Base-by-base conservation (phyloP, 805 yeast genomes). In the Sporopachydermia lactativora region DNA sequence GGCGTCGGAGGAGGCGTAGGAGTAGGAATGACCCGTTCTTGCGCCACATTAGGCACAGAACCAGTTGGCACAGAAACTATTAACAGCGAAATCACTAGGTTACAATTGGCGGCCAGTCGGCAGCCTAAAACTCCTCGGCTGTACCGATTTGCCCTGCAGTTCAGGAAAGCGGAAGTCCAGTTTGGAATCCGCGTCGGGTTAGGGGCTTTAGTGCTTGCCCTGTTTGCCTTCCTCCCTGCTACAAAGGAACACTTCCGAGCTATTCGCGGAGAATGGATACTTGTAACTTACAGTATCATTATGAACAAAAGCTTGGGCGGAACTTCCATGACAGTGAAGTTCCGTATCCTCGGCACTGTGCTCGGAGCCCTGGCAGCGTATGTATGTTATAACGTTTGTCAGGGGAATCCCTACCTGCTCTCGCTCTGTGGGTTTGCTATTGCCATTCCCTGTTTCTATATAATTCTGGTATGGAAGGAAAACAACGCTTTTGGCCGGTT, bases 271-370 rank as follows among this genome's bases (percentile, higher is more conserved):
- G 95, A 83, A 54, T 83, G 95, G 95, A 77, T 85, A 0, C 58
- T 83, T 34, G 81, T 81, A n/a, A 77, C 86, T 0, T 83, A 75
- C 49, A 76, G 83, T 49, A 78, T 83, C 42, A 81, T 83, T 63
- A 82, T 83, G 89, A 81, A 79, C 49, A 81, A 81, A 50, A 78
- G 88, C 1, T 61, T 82, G 3, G 95, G 95, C 5, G 94, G 94
- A 0, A 84, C 94, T 0, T 71, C 82, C 6, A 73, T 77, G 75
- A 79, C 92, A 0, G 77, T 75, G 3, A 75, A 76, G 48, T 77
- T 81, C 81, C 62, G 82, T 49, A 18, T 8, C 15, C 11, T 17
- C 18, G 50, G 70, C 80, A 84, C 94, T 0, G 71, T 75, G 43
- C 40, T 80, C 4, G 95, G 95, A 0, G 81, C 88, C 1, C 45